Base-by-base conservation (phyloP, 768 basidiomycete genomes). In the Lentinula edodes region DNA sequence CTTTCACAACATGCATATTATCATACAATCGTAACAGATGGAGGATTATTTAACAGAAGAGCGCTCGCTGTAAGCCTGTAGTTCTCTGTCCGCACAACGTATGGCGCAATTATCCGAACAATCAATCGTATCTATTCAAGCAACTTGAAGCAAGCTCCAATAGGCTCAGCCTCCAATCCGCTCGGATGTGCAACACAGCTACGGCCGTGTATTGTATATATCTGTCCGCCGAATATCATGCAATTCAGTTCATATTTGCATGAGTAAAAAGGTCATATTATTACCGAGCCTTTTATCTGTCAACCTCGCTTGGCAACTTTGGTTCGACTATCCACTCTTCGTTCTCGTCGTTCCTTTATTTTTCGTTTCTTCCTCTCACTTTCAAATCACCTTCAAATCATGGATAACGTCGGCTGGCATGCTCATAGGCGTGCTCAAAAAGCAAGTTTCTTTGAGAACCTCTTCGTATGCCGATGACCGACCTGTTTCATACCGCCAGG, bases 331-430 rank as follows among this genome's bases (percentile, higher is more conserved):
- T 35, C 48, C 12, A 52, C 51, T 35, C 13, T 35, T 48, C 56
- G 38, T 51, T 15, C 52, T 43, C 34, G 46, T 61, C 32, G 46
- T 60, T 35, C 57, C 46, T 35, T 35, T 20, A 39, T 38, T 35
- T 28, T 46, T 89, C 86, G 7, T 20, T 59, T 61, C 5, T 36
- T 38, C n/a, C 61, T n/a, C 53, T 38, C 15, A 18, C 20, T 16
- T 38, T 43, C n/a, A 32, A 13, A 52, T 23, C 52, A 43, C 5
- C 23, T 46, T 52, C 51, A 9, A 57, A 58, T 18, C 51, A 91
- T 93, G 90, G 91, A 92, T 70, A 85, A 81, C 61, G 75, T 85
- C 58, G 92, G 91, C 61, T 93, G 91, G 90, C 82, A 82, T 66
- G 89, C 90, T 39, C 78, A 78, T 15, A 80, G 84, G 57, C 80